Percentiles rank a stretch among this genome's conserved stretches.
These are phyloP conservation scores for Fusarium sp. DNA, from an alignment of 2,329 filamentous ascomycete species.

Conservation along the genomic window DNA sequence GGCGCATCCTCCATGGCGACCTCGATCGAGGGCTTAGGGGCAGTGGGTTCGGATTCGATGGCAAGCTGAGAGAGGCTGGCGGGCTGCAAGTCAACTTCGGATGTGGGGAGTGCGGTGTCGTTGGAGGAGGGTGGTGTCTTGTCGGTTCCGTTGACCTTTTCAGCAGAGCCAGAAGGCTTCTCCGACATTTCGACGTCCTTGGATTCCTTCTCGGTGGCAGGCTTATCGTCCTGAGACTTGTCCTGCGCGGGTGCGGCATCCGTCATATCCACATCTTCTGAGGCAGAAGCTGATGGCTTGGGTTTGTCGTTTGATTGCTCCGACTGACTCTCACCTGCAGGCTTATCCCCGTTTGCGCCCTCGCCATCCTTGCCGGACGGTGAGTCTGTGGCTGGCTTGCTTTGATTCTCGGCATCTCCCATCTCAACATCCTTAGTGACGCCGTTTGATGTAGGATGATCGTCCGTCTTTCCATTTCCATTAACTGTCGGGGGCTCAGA, in stretches of 20 bases:
- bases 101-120: conserved; percentile 41
- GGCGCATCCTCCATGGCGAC: conserved; percentile 65
- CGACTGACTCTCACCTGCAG: conserved; percentile 22
- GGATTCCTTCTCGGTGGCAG: conserved; percentile 11
- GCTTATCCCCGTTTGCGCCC: conserved; percentile 14
- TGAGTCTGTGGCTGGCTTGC: conserved; percentile 16
- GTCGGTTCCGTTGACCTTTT: conserved; percentile 29
- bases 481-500: conserved; percentile 42
- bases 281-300: neutral
- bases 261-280: conserved; percentile 33
- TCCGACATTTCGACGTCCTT: conserved; percentile 46
- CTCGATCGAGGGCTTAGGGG: conserved; percentile 52
- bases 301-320: conserved; percentile 17
- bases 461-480: conserved; percentile 40
- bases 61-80: conserved; percentile 54
- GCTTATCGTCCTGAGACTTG: conserved; percentile 17
- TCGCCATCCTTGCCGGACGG: conserved; percentile 12
- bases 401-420: conserved; percentile 27
- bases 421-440: conserved; percentile 41
- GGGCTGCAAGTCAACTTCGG: conserved; percentile 52
- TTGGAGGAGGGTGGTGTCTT: conserved; percentile 21
- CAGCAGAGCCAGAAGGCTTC: conserved; percentile 27
- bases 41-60: conserved; percentile 49
- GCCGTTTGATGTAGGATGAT: conserved; percentile 40
- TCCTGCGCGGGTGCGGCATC: conserved; percentile 17